A percentile compares a stretch with the other conserved stretches of the same genome.
Conservation (phyloP, 495 filamentous ascomycete species). For the Podospora anserina region DNA sequence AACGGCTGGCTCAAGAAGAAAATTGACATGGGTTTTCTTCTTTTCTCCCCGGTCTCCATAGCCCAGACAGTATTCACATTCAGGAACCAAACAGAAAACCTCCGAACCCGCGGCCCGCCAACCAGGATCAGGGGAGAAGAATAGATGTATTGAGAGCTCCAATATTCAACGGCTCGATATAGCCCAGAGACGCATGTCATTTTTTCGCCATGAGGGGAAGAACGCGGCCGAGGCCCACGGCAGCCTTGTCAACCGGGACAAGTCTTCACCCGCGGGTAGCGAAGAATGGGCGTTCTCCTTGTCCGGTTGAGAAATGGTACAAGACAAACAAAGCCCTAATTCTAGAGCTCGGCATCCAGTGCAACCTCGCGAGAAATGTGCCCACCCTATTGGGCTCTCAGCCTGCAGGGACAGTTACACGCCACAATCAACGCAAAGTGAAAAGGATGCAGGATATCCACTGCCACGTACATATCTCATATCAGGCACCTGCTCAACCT, state of each 20-base stretch:
- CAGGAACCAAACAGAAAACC: neutral
- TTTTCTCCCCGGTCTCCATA: neutral
- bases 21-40: neutral
- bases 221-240: neutral
- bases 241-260: neutral
- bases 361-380: neutral
- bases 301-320: neutral
- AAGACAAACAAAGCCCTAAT: neutral
- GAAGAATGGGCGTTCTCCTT: neutral
- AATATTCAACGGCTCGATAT: neutral
- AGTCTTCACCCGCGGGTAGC: neutral
- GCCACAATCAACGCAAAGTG: neutral
- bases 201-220: neutral
- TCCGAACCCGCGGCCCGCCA: constrained; percentile 3
- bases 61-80: neutral
- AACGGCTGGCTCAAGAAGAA: neutral
- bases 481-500: neutral
- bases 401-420: constrained; percentile 12
- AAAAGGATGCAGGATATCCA: neutral
- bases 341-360: neutral
- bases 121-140: neutral
- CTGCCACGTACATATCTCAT: constrained; percentile 1
- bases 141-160: neutral
- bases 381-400: neutral
- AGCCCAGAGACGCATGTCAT: constrained; percentile 1